Evolutionary conservation across 441 rosid species (phyloP), one percentile per base, ranked within the genome.

Genomic region (Flueggea neowawraea): DNA sequence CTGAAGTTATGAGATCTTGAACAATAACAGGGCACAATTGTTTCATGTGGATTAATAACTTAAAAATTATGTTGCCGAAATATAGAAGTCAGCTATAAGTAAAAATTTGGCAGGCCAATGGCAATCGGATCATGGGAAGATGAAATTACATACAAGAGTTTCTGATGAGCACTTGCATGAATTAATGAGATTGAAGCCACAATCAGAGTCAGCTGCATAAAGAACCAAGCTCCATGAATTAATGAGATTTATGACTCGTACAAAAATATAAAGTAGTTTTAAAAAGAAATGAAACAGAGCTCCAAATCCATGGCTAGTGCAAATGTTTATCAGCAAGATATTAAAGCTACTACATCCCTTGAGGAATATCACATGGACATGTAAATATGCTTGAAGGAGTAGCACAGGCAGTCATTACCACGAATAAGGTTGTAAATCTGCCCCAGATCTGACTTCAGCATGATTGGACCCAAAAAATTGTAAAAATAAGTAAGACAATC

Each of bases 161-260:
- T 93, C 80, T 93, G 97, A 69, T 59, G 86, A 68, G 90, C 96
- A 65, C 96, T 90, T 67, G 86, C 91, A 70, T 50, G 97, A 97
- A 80, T 93, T 97, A 52, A 90, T 84, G 68, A 87, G 84, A 71
- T 82, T 85, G 79, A 81, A 93, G 55, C 90, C 88, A 65, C 69
- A 67, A 58, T 66, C 73, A 66, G 82, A 63, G 43, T 73, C 84
- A 69, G 70, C 97, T 88, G 84, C 89, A 79, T 39, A 44, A 51
- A 61, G 64, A 66, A 68, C 28, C 28, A 22, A 22, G 28, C 28
- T 65, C 22, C 68, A 61, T 57, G 12, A 14, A 62, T 52, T 7
- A 57, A 17, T 55, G 22, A 6, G 44, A 39, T 48, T 22, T 22
- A 22, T 22, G 28, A 22, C 28, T 22, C 28, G 28, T 22, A 22